These are phyloP conservation scores for Metarhizium humberi DNA, from an alignment of 2,329 filamentous ascomycete species.

Conservation along the genomic window DNA sequence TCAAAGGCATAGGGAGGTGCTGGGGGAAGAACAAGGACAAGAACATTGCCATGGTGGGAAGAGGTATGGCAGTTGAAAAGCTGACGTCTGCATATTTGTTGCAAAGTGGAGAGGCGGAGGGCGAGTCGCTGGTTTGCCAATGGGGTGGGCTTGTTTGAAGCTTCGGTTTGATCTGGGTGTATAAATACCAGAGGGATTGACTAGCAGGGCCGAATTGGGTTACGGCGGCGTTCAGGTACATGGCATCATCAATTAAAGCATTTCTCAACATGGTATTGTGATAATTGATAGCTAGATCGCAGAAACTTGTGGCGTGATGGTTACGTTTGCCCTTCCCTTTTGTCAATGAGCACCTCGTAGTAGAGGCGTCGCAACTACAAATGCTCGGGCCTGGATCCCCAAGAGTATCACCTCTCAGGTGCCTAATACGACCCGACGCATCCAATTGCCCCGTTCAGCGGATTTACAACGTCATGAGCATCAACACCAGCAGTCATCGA, in stretches of 20 bases:
- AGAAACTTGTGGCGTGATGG: too few relatives aligned
- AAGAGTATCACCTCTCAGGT: too few relatives aligned
- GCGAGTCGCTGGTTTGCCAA: not conserved
- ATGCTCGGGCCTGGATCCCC: too few relatives aligned
- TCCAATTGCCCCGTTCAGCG: too few relatives aligned
- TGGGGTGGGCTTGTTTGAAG: not conserved
- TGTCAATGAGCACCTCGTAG: too few relatives aligned
- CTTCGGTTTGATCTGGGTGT: conserved; percentile 22
- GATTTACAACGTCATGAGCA: too few relatives aligned
- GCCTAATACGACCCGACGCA: too few relatives aligned
- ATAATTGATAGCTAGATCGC: not conserved
- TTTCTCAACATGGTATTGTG: not conserved
- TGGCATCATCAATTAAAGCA: conserved; percentile 12
- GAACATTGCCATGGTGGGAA: not conserved
- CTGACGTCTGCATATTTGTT: not conserved
- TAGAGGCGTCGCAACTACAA: too few relatives aligned
- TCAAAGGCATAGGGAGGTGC: conserved; percentile 14
- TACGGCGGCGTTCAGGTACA: conserved; percentile 30
- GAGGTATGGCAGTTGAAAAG: not conserved
- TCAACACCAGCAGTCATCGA: too few relatives aligned
- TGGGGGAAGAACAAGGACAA: too few relatives aligned
- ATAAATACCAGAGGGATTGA: conserved; percentile 23
- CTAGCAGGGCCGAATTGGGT: conserved; percentile 18
- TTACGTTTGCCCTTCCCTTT: too few relatives aligned
- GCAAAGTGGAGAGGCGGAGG: not conserved